Conservation (phyloP, 2,329 filamentous ascomycete species). For the Trichophyton rubrum region DNA sequence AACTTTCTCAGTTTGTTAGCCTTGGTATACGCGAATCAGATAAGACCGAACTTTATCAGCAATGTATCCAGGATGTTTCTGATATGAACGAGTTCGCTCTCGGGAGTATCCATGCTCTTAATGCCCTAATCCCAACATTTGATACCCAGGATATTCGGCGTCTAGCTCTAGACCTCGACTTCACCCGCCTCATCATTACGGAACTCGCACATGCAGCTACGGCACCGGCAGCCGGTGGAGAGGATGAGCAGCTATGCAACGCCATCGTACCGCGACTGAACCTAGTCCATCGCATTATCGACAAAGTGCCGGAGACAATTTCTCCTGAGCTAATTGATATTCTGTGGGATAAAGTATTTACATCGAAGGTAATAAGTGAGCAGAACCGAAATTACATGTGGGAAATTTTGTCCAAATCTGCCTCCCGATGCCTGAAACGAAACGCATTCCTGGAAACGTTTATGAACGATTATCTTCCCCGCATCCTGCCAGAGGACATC, state of each 20-base stretch:
- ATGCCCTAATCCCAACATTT: constrained; percentile 31
- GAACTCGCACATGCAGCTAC: constrained; percentile 49
- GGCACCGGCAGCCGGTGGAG: constrained; percentile 31
- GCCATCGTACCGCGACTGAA: constrained; percentile 44
- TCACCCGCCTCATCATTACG: constrained; percentile 50
- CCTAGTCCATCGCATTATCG: constrained; percentile 48
- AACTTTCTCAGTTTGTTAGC: constrained; percentile 49
- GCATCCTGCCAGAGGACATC: constrained; percentile 27
- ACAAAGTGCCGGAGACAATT: constrained; percentile 50
- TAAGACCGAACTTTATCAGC: constrained; percentile 50
- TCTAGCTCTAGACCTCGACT: constrained; percentile 49
- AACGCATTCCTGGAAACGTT: constrained; percentile 35
- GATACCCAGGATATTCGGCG: constrained; percentile 41
- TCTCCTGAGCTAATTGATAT: constrained; percentile 47
- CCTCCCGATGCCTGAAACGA: constrained; percentile 19
- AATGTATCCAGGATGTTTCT: constrained; percentile 57
- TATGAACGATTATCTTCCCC: constrained; percentile 32
- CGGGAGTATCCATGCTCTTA: constrained; percentile 59
- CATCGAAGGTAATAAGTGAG: constrained; percentile 45
- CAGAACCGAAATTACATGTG: constrained; percentile 56
- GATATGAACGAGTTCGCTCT: constrained; percentile 51
- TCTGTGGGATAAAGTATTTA: constrained; percentile 64
- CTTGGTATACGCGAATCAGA: constrained; percentile 44
- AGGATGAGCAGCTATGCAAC: constrained; percentile 30
- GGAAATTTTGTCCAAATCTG: constrained; percentile 46